Evolutionary conservation across 257 asterid genomes (phyloP).

Genomic region (Solanum pinnatisectum): DNA sequence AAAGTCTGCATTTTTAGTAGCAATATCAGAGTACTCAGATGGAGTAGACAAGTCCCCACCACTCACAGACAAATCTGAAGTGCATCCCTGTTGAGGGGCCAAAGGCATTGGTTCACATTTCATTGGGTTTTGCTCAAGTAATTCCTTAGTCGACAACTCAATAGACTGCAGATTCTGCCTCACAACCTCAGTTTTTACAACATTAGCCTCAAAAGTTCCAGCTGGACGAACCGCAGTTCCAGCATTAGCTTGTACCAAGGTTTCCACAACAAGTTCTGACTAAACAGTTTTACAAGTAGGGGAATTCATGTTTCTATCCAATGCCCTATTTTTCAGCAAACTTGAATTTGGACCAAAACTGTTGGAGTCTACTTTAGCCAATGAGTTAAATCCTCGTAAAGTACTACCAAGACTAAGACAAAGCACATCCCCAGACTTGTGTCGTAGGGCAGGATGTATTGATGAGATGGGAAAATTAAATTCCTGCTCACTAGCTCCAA

Average conservation of each 20-base stretch:
- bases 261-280: conserved; percentile 51
- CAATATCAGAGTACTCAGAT: conserved; percentile 27
- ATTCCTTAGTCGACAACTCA: conserved; percentile 14
- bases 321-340: conserved; percentile 11
- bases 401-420: conserved; percentile 53
- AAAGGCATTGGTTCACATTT: conserved; percentile 16
- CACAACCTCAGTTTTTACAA: conserved; percentile 36
- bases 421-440: conserved; percentile 40
- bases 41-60: conserved; percentile 13
- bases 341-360: conserved; percentile 7
- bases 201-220: conserved; percentile 21
- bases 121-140: conserved; percentile 24
- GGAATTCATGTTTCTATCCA: conserved; percentile 9
- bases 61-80: neutral
- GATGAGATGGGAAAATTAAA: conserved; percentile 18
- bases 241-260: conserved; percentile 19
- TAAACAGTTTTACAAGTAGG: conserved; percentile 26
- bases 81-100: too few relatives aligned
- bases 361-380: conserved; percentile 8
- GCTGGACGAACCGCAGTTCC: conserved; percentile 23
- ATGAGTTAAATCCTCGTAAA: conserved; percentile 9
- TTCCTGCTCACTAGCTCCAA: conserved; percentile 10
- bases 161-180: conserved; percentile 16
- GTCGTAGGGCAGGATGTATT: conserved; percentile 10
- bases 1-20: conserved; percentile 11